These are phyloP conservation scores for Oidiodendron maius DNA, from an alignment of 495 filamentous ascomycete genomes.

Conservation along the genomic window DNA sequence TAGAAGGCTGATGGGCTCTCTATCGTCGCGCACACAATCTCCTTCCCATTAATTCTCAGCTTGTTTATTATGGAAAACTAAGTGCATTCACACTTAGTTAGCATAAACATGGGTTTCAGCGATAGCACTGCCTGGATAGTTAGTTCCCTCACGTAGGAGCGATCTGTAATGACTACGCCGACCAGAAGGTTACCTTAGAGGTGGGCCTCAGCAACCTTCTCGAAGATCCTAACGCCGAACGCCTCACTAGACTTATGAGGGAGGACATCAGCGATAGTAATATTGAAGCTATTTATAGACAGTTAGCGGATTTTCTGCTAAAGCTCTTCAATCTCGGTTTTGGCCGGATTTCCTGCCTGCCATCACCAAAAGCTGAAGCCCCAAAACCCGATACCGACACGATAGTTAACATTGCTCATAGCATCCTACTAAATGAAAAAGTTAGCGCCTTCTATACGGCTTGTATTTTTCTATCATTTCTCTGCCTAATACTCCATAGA, in stretches of 20 bases:
- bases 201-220: slow-evolving; percentile 26
- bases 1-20: neutral
- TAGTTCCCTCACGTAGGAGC: slow-evolving; percentile 32
- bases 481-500: neutral
- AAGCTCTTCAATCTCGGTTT: slow-evolving; percentile 33
- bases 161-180: slow-evolving; percentile 22
- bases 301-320: slow-evolving; percentile 30
- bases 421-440: slow-evolving; percentile 27
- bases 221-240: neutral
- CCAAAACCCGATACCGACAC: slow-evolving; percentile 15
- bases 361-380: slow-evolving; percentile 8
- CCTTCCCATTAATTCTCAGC: neutral
- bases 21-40: neutral
- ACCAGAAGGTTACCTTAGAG: slow-evolving; percentile 40
- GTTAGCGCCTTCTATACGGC: slow-evolving; percentile 29
- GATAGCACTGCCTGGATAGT: slow-evolving; percentile 31
- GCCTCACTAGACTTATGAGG: slow-evolving; percentile 19
- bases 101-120: slow-evolving; percentile 27
- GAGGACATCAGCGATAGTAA: slow-evolving; percentile 27
- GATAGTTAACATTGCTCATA: slow-evolving; percentile 29
- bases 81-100: slow-evolving; percentile 30
- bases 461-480: slow-evolving; percentile 3
- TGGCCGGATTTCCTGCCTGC: slow-evolving; percentile 22
- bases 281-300: slow-evolving; percentile 27
- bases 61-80: neutral